Evolutionary conservation across 2,329 filamentous ascomycete genomes (phyloP).

Genomic region (Fonsecaea monophora): DNA sequence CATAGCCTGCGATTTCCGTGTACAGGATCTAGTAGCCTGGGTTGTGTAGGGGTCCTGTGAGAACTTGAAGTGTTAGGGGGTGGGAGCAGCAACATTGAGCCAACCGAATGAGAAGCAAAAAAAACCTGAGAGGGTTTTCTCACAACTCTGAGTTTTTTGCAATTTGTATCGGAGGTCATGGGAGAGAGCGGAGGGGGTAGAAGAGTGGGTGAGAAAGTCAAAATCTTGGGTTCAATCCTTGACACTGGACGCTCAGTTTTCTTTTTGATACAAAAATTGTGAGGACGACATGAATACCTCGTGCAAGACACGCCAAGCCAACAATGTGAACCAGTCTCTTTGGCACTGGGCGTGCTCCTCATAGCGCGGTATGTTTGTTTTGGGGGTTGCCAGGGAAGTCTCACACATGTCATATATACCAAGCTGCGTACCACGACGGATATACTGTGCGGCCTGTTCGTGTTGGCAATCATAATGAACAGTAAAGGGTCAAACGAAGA

Average conservation of each 20-base stretch:
- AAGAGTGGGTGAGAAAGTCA: neutral
- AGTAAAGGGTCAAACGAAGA: neutral
- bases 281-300: too few relatives aligned
- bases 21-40: neutral
- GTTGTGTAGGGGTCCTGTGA: neutral
- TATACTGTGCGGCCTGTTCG: neutral
- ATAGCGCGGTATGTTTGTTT: too few relatives aligned
- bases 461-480: neutral
- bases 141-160: conserved; percentile 6
- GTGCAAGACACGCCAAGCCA: too few relatives aligned
- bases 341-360: too few relatives aligned
- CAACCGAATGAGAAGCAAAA: conserved; percentile 3
- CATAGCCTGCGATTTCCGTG: neutral
- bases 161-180: neutral
- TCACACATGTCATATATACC: too few relatives aligned
- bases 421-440: neutral
- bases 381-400: too few relatives aligned
- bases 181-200: too few relatives aligned
- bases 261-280: neutral
- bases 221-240: neutral
- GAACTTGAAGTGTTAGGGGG: neutral
- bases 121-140: neutral
- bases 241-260: neutral
- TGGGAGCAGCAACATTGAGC: neutral
- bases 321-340: too few relatives aligned